Base-by-base conservation (phyloP, 2,329 filamentous ascomycete genomes). In the Calonectria hongkongensis region DNA sequence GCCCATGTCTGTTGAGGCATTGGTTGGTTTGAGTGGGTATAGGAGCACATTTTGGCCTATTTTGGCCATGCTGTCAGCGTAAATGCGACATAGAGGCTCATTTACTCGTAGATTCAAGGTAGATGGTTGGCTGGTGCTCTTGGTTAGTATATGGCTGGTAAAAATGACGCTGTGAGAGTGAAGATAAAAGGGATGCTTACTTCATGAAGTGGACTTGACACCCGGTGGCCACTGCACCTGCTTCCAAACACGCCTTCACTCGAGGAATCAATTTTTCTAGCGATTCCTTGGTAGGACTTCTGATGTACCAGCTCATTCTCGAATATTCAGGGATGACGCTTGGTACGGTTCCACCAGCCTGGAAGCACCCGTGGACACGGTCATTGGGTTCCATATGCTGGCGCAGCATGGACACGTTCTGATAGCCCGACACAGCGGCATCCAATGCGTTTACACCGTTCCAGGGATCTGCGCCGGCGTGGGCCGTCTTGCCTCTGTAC, bases 391-490 rank as follows among this genome's bases (percentile, higher is more conserved):
- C 36, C 27, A 68, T 56, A 9, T 84, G 82, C 74, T 85, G 83
- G 13, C 83, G 77, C 7, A 85, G 71, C 30, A 83, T 74, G 15
- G 80, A 79, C 3, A 84, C 76, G 21, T 73, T 78, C 48, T 69
- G 81, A 70, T 85, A 84, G 0, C 81, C 79, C 0, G 73, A 12
- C 81, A 80, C 3, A 77, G 79, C 41, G 2, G 83, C 83, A 30
- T 84, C 83, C 3, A 84, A 74, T 0, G 83, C 83, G 60, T 84
- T 84, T 27, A 79, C 62, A 0, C 82, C 82, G 43, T 80, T 78
- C 82, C 82, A 83, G 0, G 83, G 83, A 60, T 80, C 79, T 6
- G 73, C 76, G 21, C 78, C 83, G 0, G 82, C 82, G 47, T 84
- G 83, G 1, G 83, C 81, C 2, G 78, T 73, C 63, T 76, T 77